phyloP scores from a whole-genome alignment of 1,284 basidiomycete genomes.

The Moesziomyces parantarcticus region DNA sequence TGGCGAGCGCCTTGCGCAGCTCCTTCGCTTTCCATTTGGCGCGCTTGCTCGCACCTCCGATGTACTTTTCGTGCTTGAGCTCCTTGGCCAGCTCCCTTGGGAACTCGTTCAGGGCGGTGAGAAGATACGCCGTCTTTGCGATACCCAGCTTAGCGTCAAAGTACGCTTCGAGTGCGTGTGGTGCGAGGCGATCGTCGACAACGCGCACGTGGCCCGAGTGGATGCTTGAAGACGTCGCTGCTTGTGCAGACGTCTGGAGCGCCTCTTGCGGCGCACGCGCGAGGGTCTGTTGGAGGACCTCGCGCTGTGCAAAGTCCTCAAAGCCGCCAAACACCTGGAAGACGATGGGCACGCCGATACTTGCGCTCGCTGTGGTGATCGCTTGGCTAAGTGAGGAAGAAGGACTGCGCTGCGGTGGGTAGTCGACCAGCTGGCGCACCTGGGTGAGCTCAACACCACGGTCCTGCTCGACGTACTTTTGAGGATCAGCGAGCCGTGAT shows the following conservation, averaged over 20 bases:
- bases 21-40: constrained; percentile 43
- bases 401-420: constrained; percentile 4
- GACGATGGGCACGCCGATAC: constrained; percentile 18
- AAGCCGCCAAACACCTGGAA: constrained; percentile 51
- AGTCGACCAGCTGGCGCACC: constrained; percentile 31
- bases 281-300: constrained; percentile 45
- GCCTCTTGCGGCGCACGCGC: not conserved
- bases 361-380: constrained; percentile 2
- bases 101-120: constrained; percentile 22
- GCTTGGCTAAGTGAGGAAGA: not conserved
- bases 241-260: not conserved
- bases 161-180: constrained; percentile 17
- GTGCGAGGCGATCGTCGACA: constrained; percentile 7
- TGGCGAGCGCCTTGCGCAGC: constrained; percentile 29
- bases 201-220: constrained; percentile 50
- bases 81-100: constrained; percentile 33
- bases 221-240: constrained; percentile 36
- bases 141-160: constrained; percentile 40
- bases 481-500: constrained; percentile 33
- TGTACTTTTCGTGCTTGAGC: constrained; percentile 43
- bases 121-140: constrained; percentile 36
- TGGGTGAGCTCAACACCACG: constrained; percentile 23
- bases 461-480: constrained; percentile 27
- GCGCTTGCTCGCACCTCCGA: constrained; percentile 36
- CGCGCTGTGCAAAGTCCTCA: constrained; percentile 60